These are phyloP conservation scores for Theileria parva DNA, from an alignment of 169 alveolate species.

Conservation along the genomic window DNA sequence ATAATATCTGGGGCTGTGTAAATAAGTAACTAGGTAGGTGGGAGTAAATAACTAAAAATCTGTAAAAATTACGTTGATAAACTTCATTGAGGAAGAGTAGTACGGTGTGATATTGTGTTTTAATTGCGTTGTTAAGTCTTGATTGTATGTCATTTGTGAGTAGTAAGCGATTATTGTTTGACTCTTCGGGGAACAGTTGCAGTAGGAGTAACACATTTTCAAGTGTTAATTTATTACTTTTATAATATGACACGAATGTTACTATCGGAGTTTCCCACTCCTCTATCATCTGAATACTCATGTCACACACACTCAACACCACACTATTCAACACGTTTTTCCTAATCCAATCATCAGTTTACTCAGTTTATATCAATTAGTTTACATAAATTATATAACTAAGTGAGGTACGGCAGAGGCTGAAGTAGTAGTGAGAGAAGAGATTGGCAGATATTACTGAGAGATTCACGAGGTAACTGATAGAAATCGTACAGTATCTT, in stretches of 20 bases:
- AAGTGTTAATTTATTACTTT: conserved; percentile 21
- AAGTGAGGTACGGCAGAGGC: too few relatives aligned
- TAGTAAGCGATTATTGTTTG: conserved; percentile 23
- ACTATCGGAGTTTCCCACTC: conserved; percentile 54
- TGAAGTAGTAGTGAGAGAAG: conserved; percentile 34
- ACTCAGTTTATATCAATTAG: neutral
- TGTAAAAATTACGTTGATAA: too few relatives aligned
- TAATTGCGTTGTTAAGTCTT: neutral
- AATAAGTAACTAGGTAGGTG: too few relatives aligned
- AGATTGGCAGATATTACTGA: conserved; percentile 34
- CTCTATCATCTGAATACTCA: conserved; percentile 50
- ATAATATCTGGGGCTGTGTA: too few relatives aligned
- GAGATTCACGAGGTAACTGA: conserved; percentile 42
- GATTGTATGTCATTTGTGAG: conserved; percentile 26
- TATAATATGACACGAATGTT: conserved; percentile 38
- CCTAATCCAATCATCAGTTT: neutral
- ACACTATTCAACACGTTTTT: conserved; percentile 27
- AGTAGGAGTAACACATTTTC: conserved; percentile 25
- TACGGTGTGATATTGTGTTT: neutral
- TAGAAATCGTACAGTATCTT: conserved; percentile 60
- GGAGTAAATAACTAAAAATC: too few relatives aligned
- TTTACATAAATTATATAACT: too few relatives aligned
- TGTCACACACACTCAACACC: conserved; percentile 51
- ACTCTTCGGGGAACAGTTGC: conserved; percentile 48
- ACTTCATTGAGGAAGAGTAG: too few relatives aligned